These are phyloP conservation scores for Tagetes erecta DNA, from an alignment of 129 eudicot species.

Conservation along the genomic window DNA sequence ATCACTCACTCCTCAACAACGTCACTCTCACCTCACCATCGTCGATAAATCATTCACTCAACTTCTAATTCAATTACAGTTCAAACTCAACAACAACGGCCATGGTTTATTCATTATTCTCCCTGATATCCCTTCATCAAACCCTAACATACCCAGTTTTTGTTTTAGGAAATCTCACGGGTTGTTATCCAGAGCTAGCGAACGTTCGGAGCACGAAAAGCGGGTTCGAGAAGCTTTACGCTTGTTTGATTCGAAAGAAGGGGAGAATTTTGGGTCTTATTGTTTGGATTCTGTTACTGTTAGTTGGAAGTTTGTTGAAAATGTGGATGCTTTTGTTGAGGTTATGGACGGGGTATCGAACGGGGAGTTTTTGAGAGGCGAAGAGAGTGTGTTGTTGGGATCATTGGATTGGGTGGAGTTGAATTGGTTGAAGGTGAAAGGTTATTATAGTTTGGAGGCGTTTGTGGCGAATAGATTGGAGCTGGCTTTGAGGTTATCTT, in stretches of 20 bases:
- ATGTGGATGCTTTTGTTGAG: slow-evolving; percentile 60
- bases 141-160: slow-evolving; percentile 51
- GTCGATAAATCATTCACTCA: slow-evolving; percentile 53
- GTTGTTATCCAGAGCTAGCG: slow-evolving; percentile 42
- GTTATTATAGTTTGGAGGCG: slow-evolving; percentile 85
- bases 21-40: slow-evolving; percentile 70
- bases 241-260: slow-evolving; percentile 71
- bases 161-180: slow-evolving; percentile 67
- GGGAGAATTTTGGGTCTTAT: slow-evolving; percentile 29
- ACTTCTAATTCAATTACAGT: slow-evolving; percentile 55
- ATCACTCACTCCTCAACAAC: slow-evolving; percentile 64
- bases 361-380: slow-evolving; percentile 80
- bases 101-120: slow-evolving; percentile 59
- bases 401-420: slow-evolving; percentile 74
- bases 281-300: slow-evolving; percentile 65
- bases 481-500: slow-evolving; percentile 72
- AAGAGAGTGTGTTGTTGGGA: slow-evolving; percentile 46
- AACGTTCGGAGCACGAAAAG: slow-evolving; percentile 36
- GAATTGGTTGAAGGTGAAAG: slow-evolving; percentile 81
- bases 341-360: slow-evolving; percentile 61
- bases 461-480: slow-evolving; percentile 80
- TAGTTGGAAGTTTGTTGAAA: slow-evolving; percentile 46
- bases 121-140: slow-evolving; percentile 60
- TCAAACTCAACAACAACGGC: slow-evolving; percentile 36
- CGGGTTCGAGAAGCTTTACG: slow-evolving; percentile 36